These are phyloP conservation scores for Nemania serpens DNA, from an alignment of 2,329 filamentous ascomycete species.

Conservation along the genomic window DNA sequence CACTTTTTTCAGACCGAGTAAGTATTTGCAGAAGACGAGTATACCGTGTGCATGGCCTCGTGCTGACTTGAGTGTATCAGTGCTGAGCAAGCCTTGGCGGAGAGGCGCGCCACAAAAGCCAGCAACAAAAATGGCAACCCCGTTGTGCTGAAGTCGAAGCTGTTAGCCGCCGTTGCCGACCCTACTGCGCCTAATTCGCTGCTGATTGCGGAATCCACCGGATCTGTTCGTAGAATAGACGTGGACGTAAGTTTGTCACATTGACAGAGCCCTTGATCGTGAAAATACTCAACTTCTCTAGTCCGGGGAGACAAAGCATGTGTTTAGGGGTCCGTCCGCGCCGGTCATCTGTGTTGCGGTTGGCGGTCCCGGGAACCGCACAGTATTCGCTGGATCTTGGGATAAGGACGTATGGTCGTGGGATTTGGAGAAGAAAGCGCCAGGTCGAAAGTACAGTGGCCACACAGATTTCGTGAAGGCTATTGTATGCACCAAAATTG, in stretches of 20 bases:
- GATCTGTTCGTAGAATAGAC: slow-evolving; percentile 73
- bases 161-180: slow-evolving; percentile 74
- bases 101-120: slow-evolving; percentile 71
- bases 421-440: slow-evolving; percentile 63
- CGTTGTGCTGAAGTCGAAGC: slow-evolving; percentile 80
- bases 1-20: slow-evolving; percentile 95
- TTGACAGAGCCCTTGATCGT: not conserved
- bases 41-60: slow-evolving; percentile 8
- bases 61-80: slow-evolving; percentile 51
- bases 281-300: slow-evolving; percentile 38
- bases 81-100: slow-evolving; percentile 53
- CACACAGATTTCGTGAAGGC: slow-evolving; percentile 93
- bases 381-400: slow-evolving; percentile 88
- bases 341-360: slow-evolving; percentile 80
- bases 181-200: slow-evolving; percentile 64
- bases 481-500: slow-evolving; percentile 65
- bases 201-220: slow-evolving; percentile 87
- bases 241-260: slow-evolving; percentile 64
- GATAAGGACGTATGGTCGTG: slow-evolving; percentile 92
- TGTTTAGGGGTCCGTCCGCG: slow-evolving; percentile 75
- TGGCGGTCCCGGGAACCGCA: slow-evolving; percentile 58
- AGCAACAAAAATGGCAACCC: slow-evolving; percentile 82
- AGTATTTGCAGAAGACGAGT: slow-evolving; percentile 40
- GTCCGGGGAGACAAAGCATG: slow-evolving; percentile 49
- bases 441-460: slow-evolving; percentile 67